Evolutionary conservation across 305 asterid genomes (phyloP).

Genomic region (Striga hermonthica): DNA sequence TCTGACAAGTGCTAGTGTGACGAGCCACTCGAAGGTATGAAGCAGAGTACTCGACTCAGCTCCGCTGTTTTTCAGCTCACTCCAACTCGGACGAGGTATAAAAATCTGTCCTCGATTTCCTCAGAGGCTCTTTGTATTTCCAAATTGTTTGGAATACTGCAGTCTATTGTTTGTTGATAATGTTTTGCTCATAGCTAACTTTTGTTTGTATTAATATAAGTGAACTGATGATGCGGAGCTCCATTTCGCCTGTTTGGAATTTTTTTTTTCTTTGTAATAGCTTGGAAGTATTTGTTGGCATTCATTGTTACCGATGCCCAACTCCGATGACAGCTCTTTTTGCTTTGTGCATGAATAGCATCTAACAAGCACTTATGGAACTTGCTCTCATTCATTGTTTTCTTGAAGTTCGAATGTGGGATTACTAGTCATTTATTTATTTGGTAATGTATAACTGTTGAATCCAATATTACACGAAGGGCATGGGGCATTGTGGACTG

Average conservation of each 20-base stretch:
- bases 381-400: background rate
- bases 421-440: too few relatives aligned
- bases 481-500: too few relatives aligned
- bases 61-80: constrained; percentile 76
- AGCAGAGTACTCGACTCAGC: constrained; percentile 54
- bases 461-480: too few relatives aligned
- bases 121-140: background rate
- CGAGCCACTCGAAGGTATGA: constrained; percentile 40
- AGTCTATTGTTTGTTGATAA: too few relatives aligned
- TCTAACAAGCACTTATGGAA: too few relatives aligned
- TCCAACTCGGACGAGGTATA: constrained; percentile 72
- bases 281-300: background rate
- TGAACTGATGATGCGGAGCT: constrained; percentile 9
- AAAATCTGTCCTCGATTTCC: constrained; percentile 3
- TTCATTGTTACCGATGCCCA: constrained; percentile 5
- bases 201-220: background rate
- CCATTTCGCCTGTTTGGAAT: constrained; percentile 11
- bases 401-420: background rate
- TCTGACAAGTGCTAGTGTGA: constrained; percentile 30
- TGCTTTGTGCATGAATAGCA: background rate
- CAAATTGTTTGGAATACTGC: background rate
- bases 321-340: background rate
- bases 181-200: constrained; percentile 8
- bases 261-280: too few relatives aligned
- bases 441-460: too few relatives aligned